Conservation (phyloP, 139 green algal species). For the Chlorella sp. region DNA sequence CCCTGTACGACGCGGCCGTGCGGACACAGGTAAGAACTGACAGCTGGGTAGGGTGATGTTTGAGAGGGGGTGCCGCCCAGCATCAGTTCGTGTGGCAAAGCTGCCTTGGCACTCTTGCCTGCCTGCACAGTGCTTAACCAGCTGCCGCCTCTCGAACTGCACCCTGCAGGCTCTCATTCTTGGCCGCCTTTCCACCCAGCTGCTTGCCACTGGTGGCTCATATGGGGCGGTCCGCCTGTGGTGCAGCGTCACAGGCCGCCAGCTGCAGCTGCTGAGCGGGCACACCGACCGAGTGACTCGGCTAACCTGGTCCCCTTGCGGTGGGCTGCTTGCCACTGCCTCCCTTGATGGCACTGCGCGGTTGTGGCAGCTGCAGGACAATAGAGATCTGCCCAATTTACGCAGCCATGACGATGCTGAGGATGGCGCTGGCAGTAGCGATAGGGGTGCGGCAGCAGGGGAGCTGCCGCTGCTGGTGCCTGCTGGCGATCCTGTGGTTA, state of each 20-base stretch:
- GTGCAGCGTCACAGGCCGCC: slow-evolving; percentile 2
- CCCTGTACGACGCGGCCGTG: slow-evolving; percentile 18
- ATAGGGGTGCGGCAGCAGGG: background rate
- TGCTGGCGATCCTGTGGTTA: background rate
- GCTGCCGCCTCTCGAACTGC: background rate
- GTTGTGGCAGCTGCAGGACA: slow-evolving; percentile 8
- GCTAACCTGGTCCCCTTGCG: slow-evolving; percentile 5
- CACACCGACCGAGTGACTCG: slow-evolving; percentile 17
- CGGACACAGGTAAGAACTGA: background rate
- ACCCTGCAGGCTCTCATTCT: background rate
- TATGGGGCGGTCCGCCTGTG: slow-evolving; percentile 7
- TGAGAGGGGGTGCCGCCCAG: no score
- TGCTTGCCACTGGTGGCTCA: slow-evolving; percentile 19
- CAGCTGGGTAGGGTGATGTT: background rate
- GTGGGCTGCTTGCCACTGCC: slow-evolving; percentile 5
- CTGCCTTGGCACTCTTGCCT: no score
- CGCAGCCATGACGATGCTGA: background rate
- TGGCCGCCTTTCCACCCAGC: background rate
- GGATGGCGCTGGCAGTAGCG: background rate
- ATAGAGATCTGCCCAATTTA: no score
- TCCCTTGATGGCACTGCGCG: slow-evolving; percentile 15
- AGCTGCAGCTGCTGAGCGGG: slow-evolving; percentile 4
- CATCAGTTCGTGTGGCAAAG: no score
- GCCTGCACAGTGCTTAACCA: no score
- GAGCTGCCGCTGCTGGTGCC: background rate